Conservation (phyloP, 768 basidiomycete genomes). For the Boletus pseudopeckii region DNA sequence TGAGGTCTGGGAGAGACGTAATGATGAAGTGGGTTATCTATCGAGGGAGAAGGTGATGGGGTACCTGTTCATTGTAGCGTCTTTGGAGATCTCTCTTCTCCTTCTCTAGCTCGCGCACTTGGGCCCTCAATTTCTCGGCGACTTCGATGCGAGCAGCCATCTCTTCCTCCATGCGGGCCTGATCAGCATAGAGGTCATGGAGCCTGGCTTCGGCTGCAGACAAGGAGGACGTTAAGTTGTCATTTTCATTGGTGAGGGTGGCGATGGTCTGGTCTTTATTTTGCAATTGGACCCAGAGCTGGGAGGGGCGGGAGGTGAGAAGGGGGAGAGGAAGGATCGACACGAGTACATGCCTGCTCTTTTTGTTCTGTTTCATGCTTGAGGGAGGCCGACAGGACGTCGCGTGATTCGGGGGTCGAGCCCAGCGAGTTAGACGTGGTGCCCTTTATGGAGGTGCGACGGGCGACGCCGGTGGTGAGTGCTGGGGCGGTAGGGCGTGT, state of each 20-base stretch:
- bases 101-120: slow-evolving; percentile 83
- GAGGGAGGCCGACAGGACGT: slow-evolving; percentile 57
- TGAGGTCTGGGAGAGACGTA: slow-evolving; percentile 49
- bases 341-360: slow-evolving; percentile 56
- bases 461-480: slow-evolving; percentile 32
- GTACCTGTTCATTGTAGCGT: slow-evolving; percentile 86
- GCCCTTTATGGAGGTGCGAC: slow-evolving; percentile 51
- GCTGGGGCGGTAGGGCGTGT: slow-evolving; percentile 50
- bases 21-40: slow-evolving; percentile 13
- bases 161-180: slow-evolving; percentile 77
- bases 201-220: slow-evolving; percentile 68
- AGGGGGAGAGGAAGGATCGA: slow-evolving; percentile 4
- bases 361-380: slow-evolving; percentile 79
- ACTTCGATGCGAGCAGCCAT: slow-evolving; percentile 80
- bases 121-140: slow-evolving; percentile 72
- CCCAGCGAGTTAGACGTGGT: slow-evolving; percentile 34
- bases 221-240: slow-evolving; percentile 59
- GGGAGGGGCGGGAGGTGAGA: slow-evolving; percentile 6
- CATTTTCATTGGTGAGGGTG: slow-evolving; percentile 60
- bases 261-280: slow-evolving; percentile 72
- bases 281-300: slow-evolving; percentile 78
- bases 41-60: slow-evolving; percentile 9
- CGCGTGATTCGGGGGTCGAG: slow-evolving; percentile 47
- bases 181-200: slow-evolving; percentile 77
- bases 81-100: slow-evolving; percentile 81